A percentile compares a stretch with the other conserved stretches of the same genome.
Conservation (phyloP, 2,329 filamentous ascomycete genomes). For the Penicillium olsonii region DNA sequence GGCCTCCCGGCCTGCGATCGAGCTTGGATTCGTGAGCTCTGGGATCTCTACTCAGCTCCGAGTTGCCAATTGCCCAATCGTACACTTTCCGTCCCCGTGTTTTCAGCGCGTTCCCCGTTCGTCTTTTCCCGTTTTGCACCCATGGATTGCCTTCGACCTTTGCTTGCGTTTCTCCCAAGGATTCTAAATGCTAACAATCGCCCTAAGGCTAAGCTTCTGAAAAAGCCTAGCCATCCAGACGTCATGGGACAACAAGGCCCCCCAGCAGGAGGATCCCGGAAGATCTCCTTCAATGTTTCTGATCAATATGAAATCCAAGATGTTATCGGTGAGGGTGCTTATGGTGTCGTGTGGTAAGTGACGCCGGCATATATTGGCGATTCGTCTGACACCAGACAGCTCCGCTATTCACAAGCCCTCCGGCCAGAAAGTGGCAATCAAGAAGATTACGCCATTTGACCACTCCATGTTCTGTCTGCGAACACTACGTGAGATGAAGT, state of each 20-base stretch:
- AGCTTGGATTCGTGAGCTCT: background rate
- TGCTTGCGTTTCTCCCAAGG: conserved; percentile 4
- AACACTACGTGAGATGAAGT: conserved; percentile 98
- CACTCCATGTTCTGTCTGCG: conserved; percentile 98
- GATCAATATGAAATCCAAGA: conserved; percentile 99
- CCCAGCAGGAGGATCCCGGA: conserved; percentile 65
- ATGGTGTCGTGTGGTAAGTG: conserved; percentile 94
- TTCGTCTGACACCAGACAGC: conserved; percentile 50
- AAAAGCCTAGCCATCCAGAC: conserved; percentile 6
- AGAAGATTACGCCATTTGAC: conserved; percentile 99
- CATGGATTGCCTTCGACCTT: conserved; percentile 11
- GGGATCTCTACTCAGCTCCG: background rate
- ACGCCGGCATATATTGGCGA: background rate
- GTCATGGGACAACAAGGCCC: conserved; percentile 47
- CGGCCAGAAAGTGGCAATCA: conserved; percentile 97
- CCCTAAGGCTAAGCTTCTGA: conserved; percentile 1
- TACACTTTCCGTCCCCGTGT: background rate
- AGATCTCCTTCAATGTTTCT: conserved; percentile 99
- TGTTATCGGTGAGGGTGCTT: conserved; percentile 97
- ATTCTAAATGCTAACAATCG: conserved; percentile 13
- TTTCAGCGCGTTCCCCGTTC: background rate
- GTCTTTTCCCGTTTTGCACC: background rate
- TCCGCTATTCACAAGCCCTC: conserved; percentile 98
- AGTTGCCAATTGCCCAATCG: background rate
- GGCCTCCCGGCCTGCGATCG: background rate